Evolutionary conservation across 371 early-diverging fungal genomes (phyloP).

Genomic region (Sporodiniella umbellata): DNA sequence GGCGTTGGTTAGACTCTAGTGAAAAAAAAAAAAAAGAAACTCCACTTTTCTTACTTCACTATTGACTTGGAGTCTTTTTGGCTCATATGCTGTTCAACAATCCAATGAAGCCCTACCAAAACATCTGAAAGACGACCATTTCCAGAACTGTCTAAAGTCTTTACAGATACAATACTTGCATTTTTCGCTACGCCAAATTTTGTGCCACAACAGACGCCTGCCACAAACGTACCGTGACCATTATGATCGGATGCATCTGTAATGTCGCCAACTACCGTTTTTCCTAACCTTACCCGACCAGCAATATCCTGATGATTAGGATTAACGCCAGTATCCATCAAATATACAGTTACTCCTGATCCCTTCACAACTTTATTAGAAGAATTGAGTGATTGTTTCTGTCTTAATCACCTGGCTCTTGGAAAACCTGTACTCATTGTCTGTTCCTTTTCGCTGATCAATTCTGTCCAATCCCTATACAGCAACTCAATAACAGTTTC

Average conservation of each 20-base stretch:
- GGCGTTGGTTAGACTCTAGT: too few relatives aligned
- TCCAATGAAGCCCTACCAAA: slow-evolving; percentile 63
- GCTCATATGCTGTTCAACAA: slow-evolving; percentile 36
- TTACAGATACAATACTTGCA: slow-evolving; percentile 58
- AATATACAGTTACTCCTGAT: slow-evolving; percentile 34
- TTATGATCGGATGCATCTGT: slow-evolving; percentile 24
- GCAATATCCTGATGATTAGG: slow-evolving; percentile 34
- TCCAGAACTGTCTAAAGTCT: slow-evolving; percentile 54
- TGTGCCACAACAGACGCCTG: slow-evolving; percentile 60
- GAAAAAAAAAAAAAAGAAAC: too few relatives aligned
- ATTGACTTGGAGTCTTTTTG: slow-evolving; percentile 24
- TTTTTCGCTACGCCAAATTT: slow-evolving; percentile 61
- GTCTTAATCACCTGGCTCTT: slow-evolving; percentile 21
- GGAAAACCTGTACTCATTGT: slow-evolving; percentile 33
- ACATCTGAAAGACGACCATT: slow-evolving; percentile 55
- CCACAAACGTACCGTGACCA: slow-evolving; percentile 61
- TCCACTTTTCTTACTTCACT: slow-evolving; percentile 36
- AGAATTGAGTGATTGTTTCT: neutral
- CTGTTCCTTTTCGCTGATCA: slow-evolving; percentile 39
- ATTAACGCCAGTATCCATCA: slow-evolving; percentile 35
- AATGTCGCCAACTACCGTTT: slow-evolving; percentile 27
- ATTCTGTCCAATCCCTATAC: slow-evolving; percentile 40
- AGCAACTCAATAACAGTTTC: too few relatives aligned
- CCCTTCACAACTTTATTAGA: slow-evolving; percentile 9
- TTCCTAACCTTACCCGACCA: slow-evolving; percentile 31